Evolutionary conservation across 192 early-diverging fungal genomes (phyloP).

Genomic region (Podila horticola): DNA sequence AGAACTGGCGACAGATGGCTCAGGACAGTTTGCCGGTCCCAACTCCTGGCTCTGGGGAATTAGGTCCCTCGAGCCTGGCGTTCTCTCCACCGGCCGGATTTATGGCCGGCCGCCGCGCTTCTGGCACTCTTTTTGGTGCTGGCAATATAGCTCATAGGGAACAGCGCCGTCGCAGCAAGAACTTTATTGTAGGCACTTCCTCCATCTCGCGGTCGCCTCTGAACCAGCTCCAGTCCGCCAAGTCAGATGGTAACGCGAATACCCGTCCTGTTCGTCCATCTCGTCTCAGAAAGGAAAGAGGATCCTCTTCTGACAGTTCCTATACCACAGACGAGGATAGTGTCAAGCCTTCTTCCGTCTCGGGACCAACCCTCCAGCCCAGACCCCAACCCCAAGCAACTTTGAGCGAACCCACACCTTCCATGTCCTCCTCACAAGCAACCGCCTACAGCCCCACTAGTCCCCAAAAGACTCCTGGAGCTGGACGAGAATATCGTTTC

Average conservation of each 20-base stretch:
- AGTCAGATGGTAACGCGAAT: conserved; percentile 44
- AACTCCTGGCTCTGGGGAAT: not conserved
- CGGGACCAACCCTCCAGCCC: not conserved
- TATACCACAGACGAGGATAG: conserved; percentile 49
- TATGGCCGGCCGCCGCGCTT: conserved; percentile 24
- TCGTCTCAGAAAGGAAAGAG: conserved; percentile 13
- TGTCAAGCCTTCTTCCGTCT: not conserved
- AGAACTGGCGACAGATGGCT: conserved; percentile 23
- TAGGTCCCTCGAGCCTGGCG: not conserved
- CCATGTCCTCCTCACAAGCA: conserved; percentile 1
- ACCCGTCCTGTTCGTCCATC: conserved; percentile 3
- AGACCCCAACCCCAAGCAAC: not conserved
- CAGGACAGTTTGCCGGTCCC: conserved; percentile 26
- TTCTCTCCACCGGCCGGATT: conserved; percentile 13
- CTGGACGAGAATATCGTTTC: conserved; percentile 47
- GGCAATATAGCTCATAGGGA: conserved; percentile 38
- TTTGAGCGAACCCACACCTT: not conserved
- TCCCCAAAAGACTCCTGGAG: conserved; percentile 27
- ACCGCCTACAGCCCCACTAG: conserved; percentile 7
- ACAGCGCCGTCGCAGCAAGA: conserved; percentile 44
- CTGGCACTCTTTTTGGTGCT: conserved; percentile 34
- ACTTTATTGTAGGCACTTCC: not conserved
- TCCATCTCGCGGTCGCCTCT: conserved; percentile 12
- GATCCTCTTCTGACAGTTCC: conserved; percentile 45
- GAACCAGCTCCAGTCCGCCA: not conserved